Base-by-base conservation (phyloP, 2,329 filamentous ascomycete species). In the Diaporthe destruens region DNA sequence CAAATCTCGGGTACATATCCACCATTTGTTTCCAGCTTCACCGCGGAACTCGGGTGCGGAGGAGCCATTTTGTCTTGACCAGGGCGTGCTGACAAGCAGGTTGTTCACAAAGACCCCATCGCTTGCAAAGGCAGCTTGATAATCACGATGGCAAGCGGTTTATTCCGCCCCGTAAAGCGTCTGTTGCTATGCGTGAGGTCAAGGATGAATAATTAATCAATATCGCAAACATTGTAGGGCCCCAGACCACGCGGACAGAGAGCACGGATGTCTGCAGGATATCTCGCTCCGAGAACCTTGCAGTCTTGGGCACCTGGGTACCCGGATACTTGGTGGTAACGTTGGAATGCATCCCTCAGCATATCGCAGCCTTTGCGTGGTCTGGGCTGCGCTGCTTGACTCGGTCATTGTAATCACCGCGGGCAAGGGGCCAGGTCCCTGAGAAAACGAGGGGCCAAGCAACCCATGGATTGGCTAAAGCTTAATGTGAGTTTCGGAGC, bases 1-100 rank as follows among this genome's bases (percentile, higher is more conserved):
- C 61, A 65, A 20, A 65, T 65, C 32, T 51, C 44, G 3, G 61
- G 61, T 4, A 65, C 44, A 12, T 65, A 65, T 36, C 29, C 61
- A n/a, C 49, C 44, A 23, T 65, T 51, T 36, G 29, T 36, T n/a
- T 65, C 61, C 4, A 65, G 61, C 20, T 14, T 65, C 18, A 65
- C 61, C 20, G 61, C 61, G 14, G 44, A 65, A n/a, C 29, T 65
- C 44, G 44, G 61, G 18, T 51, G 61, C 2, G 61, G 61, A 34
- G 61, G 61, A 29, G 32, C 61, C 61, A 65, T 65, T 14, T 29
- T 42, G 29, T 65, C 18, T 51, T 51, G 39, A 36, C 20, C 44
- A 36, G 23, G 29, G 51, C 29, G 12, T 18, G 11, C 20, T 23
- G 44, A 36, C 12, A 32, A 20, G 12, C 23, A 51, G n/a, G 8